Evolutionary conservation across 306 rosid species (phyloP).

Genomic region (Medicago ruthenica): DNA sequence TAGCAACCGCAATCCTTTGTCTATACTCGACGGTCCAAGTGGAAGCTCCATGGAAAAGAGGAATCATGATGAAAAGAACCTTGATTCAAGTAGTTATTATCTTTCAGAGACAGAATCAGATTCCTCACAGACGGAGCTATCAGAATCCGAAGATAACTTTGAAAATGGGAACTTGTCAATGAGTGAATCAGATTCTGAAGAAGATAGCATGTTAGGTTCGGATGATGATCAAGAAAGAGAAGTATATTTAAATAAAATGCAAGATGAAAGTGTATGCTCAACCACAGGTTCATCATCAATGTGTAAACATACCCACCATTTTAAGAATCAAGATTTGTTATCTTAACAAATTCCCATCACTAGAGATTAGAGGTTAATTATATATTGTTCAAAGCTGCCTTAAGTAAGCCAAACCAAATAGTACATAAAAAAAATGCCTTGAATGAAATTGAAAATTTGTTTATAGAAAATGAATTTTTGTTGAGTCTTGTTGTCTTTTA

Average conservation of each 20-base stretch:
- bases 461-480: neutral
- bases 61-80: conserved; percentile 41
- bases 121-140: conserved; percentile 45
- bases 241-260: conserved; percentile 40
- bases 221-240: conserved; percentile 45
- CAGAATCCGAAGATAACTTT: conserved; percentile 53
- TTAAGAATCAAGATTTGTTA: conserved; percentile 42
- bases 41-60: conserved; percentile 40
- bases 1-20: conserved; percentile 64
- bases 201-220: conserved; percentile 45
- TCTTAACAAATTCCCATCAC: conserved; percentile 29
- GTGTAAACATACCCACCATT: conserved; percentile 39
- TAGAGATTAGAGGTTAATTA: conserved; percentile 37
- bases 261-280: conserved; percentile 34
- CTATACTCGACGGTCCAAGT: conserved; percentile 61
- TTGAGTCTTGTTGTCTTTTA: neutral
- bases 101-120: conserved; percentile 49
- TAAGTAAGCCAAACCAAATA: neutral
- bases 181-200: conserved; percentile 62
- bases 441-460: conserved; percentile 30
- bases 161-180: conserved; percentile 41
- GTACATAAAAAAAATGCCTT: conserved; percentile 32
- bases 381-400: conserved; percentile 10
- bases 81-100: conserved; percentile 41
- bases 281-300: conserved; percentile 38